These are phyloP conservation scores for Taiwanofungus camphoratus DNA, from an alignment of 1,284 basidiomycete genomes.

Conservation along the genomic window DNA sequence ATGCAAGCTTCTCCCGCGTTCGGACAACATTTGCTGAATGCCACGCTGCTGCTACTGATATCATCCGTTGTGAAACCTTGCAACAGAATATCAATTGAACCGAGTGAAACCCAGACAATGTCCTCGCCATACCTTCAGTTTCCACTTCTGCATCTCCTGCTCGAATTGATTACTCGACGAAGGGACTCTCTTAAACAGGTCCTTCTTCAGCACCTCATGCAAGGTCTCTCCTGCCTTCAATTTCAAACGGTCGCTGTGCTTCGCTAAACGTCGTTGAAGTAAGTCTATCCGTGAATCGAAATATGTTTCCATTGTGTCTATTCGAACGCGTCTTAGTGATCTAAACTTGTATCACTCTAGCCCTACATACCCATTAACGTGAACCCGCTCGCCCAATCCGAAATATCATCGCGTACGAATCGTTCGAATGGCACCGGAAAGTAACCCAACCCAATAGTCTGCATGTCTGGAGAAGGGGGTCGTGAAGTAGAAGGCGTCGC, in stretches of 20 bases:
- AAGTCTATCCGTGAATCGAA: conserved; percentile 90
- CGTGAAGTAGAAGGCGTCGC: conserved; percentile 22
- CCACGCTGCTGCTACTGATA: conserved; percentile 71
- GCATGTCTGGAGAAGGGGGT: conserved; percentile 28
- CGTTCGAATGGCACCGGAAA: conserved; percentile 49
- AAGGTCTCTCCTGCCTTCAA: conserved; percentile 66
- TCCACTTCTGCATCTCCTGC: conserved; percentile 79
- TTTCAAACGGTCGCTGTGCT: conserved; percentile 79
- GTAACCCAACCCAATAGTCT: conserved; percentile 32
- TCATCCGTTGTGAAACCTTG: conserved; percentile 72
- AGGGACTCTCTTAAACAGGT: conserved; percentile 27
- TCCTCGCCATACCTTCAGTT: conserved; percentile 43
- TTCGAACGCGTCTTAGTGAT: conserved; percentile 11
- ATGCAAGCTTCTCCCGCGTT: conserved; percentile 86
- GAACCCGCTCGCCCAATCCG: conserved; percentile 56
- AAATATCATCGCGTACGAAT: conserved; percentile 46
- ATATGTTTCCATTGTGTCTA: conserved; percentile 86
- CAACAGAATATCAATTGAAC: conserved; percentile 4
- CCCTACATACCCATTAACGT: conserved; percentile 58
- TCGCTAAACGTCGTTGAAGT: conserved; percentile 80
- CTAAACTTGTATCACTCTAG: not conserved
- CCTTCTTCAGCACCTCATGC: conserved; percentile 31
- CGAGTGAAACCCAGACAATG: conserved; percentile 5
- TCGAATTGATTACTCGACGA: conserved; percentile 79
- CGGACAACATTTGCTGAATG: conserved; percentile 87